These are phyloP conservation scores for Nicotiana benthamiana DNA, from an alignment of 257 asterid genomes.

Conservation along the genomic window DNA sequence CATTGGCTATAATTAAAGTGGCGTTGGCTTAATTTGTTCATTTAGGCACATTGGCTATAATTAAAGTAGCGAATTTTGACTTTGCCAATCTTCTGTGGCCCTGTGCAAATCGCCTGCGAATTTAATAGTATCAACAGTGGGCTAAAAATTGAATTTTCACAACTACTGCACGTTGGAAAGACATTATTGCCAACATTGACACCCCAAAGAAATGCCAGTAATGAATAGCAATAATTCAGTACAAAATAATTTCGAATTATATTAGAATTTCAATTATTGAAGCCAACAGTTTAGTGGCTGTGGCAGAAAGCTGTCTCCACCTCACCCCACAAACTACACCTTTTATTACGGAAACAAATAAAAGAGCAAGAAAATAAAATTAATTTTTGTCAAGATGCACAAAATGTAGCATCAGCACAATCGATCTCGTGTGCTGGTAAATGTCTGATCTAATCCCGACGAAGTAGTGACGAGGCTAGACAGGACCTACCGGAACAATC, in stretches of 20 bases:
- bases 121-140: neutral
- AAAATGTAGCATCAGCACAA: no score
- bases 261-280: neutral
- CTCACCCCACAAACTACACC: neutral
- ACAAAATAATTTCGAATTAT: neutral
- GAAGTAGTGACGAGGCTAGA: no score
- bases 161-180: neutral
- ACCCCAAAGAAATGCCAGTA: neutral
- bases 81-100: neutral
- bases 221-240: constrained; percentile 2
- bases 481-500: no score
- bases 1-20: no score
- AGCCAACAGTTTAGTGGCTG: neutral
- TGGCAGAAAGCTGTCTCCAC: constrained; percentile 5
- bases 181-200: neutral
- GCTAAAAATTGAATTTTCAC: neutral
- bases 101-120: neutral
- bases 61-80: neutral
- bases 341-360: neutral
- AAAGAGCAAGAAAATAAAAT: neutral
- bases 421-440: no score
- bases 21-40: neutral
- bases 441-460: no score
- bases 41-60: no score
- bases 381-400: no score